Base-by-base conservation (phyloP, 2,329 filamentous ascomycete species). In the Fusarium praegraminearum region DNA sequence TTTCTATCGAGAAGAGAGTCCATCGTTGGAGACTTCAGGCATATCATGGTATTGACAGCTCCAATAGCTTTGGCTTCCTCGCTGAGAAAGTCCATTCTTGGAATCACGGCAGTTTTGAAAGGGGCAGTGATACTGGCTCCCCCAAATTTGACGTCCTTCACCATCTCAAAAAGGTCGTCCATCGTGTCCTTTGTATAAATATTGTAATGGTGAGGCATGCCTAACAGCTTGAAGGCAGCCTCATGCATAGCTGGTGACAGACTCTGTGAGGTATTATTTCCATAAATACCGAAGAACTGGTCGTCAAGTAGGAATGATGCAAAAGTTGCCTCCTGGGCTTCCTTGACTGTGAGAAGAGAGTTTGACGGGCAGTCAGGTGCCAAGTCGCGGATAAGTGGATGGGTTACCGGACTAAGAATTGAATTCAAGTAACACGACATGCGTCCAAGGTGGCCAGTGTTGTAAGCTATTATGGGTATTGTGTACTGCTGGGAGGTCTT, bases 181-280 rank as follows among this genome's bases (percentile, higher is more conserved):
- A 49, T 15, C 0, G 60, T 24, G 3, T 63, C 49, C 0, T 57
- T 10, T 0, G 47, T 26, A 3, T 63, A 63, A 10, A 63, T 57
- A 3, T n/a, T 32, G 5, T 63, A 63, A 20, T 8, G 57, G 1
- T 63, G 60, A 0, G 58, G 60, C 49, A 63, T 62, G 0, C 60
- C 60, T 0, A 63, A 2, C 0, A 63, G 16, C 1, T 63, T 36
- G 1, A 63, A 63, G 1, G 58, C 60, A 1, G 58, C 32, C 20
- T 44, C 32, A 1, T 63, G 58, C 58, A 63, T 63, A 0, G 57
- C 60, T 9, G 60, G 60, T 1, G 60, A 63, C 1, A 63, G 3
- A 38, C 60, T 63, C 41, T 63, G 44, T 0, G 26, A 43, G 0
- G 58, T 63, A 7, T 16, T 43, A 2, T 63, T 63, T 20, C 60